Percentiles rank a stretch among this genome's conserved stretches.
Evolutionary conservation across 1,139 yeast species (phyloP).

Genomic region (Starmera stellimalicola): DNA sequence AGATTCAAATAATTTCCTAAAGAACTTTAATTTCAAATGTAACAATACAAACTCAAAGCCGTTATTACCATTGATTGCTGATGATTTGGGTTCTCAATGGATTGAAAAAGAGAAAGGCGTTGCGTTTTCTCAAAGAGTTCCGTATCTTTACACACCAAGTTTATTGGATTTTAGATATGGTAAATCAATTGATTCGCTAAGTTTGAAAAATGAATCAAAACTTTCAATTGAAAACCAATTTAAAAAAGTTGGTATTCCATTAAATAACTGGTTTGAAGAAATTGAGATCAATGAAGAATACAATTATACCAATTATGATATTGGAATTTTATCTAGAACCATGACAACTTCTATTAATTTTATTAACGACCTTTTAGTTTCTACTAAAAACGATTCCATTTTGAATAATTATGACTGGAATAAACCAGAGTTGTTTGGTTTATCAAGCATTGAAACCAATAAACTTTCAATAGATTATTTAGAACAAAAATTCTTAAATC

Average conservation of each 20-base stretch:
- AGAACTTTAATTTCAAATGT: slow-evolving; percentile 26
- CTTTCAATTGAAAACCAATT: slow-evolving; percentile 5
- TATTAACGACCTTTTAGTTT: slow-evolving; percentile 7
- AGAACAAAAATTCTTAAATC: slow-evolving; percentile 7
- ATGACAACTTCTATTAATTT: slow-evolving; percentile 22
- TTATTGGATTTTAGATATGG: slow-evolving; percentile 35
- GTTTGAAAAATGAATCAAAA: slow-evolving; percentile 13
- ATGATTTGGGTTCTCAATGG: slow-evolving; percentile 43
- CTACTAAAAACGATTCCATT: background rate
- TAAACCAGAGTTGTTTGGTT: slow-evolving; percentile 4
- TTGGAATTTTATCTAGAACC: slow-evolving; percentile 26
- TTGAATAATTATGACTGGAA: slow-evolving; percentile 12
- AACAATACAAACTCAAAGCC: slow-evolving; percentile 33
- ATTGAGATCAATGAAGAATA: slow-evolving; percentile 46
- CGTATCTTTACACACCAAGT: slow-evolving; percentile 47
- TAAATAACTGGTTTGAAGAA: slow-evolving; percentile 36
- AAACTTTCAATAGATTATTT: slow-evolving; percentile 3
- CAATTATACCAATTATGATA: slow-evolving; percentile 30
- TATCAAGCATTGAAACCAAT: background rate
- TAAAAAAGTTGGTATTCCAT: slow-evolving; percentile 16
- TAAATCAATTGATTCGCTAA: slow-evolving; percentile 22
- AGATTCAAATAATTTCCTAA: slow-evolving; percentile 7
- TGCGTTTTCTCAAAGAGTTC: slow-evolving; percentile 38
- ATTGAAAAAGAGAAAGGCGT: slow-evolving; percentile 21
- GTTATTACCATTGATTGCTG: slow-evolving; percentile 51